A percentile compares a stretch with the other conserved stretches of the same genome.
Evolutionary conservation across 768 basidiomycete genomes (phyloP).

Genomic region (Nidularia pulvinata): DNA sequence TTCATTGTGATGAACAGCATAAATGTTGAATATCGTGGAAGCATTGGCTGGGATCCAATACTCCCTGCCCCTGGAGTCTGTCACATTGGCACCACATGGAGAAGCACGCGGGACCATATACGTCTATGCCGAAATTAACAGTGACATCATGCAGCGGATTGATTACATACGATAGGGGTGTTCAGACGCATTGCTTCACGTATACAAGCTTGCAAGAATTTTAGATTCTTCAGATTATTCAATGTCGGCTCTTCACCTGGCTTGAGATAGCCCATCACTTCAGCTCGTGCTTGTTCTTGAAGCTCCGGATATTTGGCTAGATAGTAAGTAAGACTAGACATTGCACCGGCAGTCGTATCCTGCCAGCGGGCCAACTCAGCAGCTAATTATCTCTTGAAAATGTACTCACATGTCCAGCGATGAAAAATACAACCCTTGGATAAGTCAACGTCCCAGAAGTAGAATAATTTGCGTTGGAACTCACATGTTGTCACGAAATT

Average conservation of each 20-base stretch:
- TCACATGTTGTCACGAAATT: constrained; percentile 19
- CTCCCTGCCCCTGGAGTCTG: constrained; percentile 2
- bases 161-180: neutral
- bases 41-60: constrained; percentile 3
- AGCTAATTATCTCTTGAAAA: too few relatives aligned
- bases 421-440: constrained; percentile 17
- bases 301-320: neutral
- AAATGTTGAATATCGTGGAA: constrained; percentile 6
- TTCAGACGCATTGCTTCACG: neutral
- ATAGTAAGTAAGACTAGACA: neutral
- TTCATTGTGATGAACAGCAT: constrained; percentile 3
- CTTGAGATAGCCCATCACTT: neutral
- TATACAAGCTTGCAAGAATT: neutral
- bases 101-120: neutral
- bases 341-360: neutral
- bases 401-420: constrained; percentile 21
- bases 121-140: neutral
- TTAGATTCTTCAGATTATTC: neutral
- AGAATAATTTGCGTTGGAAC: neutral
- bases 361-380: too few relatives aligned
- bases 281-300: neutral
- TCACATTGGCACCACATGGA: neutral
- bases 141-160: neutral
- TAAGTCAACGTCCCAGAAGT: neutral
- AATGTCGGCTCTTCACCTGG: neutral